Conservation (phyloP, 176 grass and related monocot species). For the Leersia perrieri region DNA sequence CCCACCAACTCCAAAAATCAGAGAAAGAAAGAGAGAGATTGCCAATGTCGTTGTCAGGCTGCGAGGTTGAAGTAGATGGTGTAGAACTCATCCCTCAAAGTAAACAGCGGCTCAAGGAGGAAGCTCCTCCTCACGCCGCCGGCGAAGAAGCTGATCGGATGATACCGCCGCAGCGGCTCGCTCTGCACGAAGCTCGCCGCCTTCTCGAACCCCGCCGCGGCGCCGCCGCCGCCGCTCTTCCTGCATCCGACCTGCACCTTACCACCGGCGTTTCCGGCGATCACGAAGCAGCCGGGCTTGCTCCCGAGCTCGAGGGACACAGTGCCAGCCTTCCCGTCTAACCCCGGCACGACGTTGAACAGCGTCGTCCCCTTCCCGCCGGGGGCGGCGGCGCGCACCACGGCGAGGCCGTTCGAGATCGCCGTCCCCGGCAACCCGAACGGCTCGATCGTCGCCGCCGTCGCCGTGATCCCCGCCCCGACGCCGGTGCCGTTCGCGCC, state of each 20-base stretch:
- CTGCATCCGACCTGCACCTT: constrained; percentile 50
- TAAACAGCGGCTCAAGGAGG: constrained; percentile 75
- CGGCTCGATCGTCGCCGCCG: constrained; percentile 51
- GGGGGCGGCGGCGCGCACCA: constrained; percentile 39
- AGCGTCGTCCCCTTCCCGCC: not conserved
- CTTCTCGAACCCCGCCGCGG: constrained; percentile 35
- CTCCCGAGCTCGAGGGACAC: constrained; percentile 60
- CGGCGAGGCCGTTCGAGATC: constrained; percentile 45
- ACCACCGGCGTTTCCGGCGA: constrained; percentile 28
- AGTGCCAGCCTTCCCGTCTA: constrained; percentile 42
- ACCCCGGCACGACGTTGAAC: constrained; percentile 51
- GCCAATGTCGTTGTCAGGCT: constrained; percentile 27
- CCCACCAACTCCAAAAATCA: constrained; percentile 18
- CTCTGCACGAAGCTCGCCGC: constrained; percentile 59
- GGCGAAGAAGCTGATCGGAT: constrained; percentile 70
- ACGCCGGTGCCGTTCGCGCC: not conserved
- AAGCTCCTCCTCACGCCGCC: constrained; percentile 62
- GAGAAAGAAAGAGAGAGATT: not conserved
- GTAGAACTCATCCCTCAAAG: constrained; percentile 84
- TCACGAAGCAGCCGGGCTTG: constrained; percentile 67
- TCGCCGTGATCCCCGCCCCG: not conserved
- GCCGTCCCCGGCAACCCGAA: constrained; percentile 69
- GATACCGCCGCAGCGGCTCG: constrained; percentile 55
- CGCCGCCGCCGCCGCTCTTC: constrained; percentile 1
- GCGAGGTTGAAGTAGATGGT: constrained; percentile 85